phyloP scores from a whole-genome alignment of 2,329 filamentous ascomycete genomes.

The Microcyclosporella mali region DNA sequence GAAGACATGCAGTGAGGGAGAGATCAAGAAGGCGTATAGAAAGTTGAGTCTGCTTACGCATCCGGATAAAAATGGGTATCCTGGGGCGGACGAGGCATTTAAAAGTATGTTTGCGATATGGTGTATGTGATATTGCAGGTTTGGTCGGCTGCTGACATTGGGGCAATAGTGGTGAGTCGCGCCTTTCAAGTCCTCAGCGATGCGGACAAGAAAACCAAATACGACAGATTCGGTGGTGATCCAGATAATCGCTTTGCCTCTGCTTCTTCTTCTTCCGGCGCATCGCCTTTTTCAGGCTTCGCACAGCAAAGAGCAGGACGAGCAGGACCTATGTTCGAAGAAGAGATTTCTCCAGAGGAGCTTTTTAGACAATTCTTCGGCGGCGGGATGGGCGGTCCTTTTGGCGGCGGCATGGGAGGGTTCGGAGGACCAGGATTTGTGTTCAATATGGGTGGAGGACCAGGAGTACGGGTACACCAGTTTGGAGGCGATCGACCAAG shows the following conservation, averaged over 20 bases:
- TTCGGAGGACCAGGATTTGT: conserved; percentile 75
- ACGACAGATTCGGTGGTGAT: conserved; percentile 82
- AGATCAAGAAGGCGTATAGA: conserved; percentile 97
- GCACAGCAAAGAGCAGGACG: conserved; percentile 41
- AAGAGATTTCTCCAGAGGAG: conserved; percentile 93
- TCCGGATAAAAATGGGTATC: conserved; percentile 97
- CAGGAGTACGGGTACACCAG: conserved; percentile 88
- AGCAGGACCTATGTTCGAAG: conserved; percentile 64
- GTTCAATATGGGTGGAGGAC: conserved; percentile 80
- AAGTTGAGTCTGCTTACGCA: conserved; percentile 92
- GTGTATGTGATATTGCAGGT: neutral
- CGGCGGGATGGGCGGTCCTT: conserved; percentile 54
- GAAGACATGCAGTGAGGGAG: conserved; percentile 63
- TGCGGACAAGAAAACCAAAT: conserved; percentile 84
- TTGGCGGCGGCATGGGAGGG: conserved; percentile 22
- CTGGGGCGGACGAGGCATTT: conserved; percentile 93
- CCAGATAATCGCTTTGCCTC: conserved; percentile 78
- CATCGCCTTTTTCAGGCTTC: conserved; percentile 61
- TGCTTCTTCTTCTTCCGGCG: conserved; percentile 46
- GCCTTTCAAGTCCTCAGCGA: conserved; percentile 92
- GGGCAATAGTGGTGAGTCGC: conserved; percentile 67
- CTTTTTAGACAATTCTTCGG: conserved; percentile 97
- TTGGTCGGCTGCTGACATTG: conserved; percentile 4
- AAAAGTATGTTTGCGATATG: conserved; percentile 56
- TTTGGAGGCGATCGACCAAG: conserved; percentile 78